A percentile compares a stretch with the other conserved stretches of the same genome.
These are phyloP conservation scores for Hibiscus syriacus DNA, from an alignment of 345 rosid species.

Conservation along the genomic window DNA sequence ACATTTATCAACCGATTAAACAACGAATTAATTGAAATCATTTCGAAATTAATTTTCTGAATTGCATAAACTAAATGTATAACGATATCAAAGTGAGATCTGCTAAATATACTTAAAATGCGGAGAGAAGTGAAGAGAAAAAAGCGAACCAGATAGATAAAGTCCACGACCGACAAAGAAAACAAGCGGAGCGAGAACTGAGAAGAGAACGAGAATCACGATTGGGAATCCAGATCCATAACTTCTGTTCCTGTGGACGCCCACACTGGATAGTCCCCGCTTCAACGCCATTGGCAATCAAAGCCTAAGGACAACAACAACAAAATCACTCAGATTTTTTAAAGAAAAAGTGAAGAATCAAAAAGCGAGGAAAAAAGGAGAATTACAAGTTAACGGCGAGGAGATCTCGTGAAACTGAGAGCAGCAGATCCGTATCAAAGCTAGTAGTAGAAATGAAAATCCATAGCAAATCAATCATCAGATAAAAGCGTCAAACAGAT, in stretches of 20 bases:
- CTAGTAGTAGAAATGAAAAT: not conserved
- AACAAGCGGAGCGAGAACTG: constrained; percentile 49
- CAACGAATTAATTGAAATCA: not conserved
- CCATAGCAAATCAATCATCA: constrained; percentile 11
- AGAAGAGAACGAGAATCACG: constrained; percentile 41
- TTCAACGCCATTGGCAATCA: constrained; percentile 55
- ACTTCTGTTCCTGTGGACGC: constrained; percentile 34
- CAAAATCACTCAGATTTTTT: not conserved
- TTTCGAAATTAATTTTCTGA: not conserved
- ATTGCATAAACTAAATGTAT: not conserved
- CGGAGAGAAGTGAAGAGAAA: not conserved
- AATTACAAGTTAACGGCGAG: constrained; percentile 14
- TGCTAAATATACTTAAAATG: not conserved
- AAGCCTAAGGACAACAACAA: constrained; percentile 24
- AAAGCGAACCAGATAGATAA: constrained; percentile 34
- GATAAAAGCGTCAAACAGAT: not conserved
- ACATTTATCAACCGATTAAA: not conserved
- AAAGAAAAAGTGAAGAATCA: not conserved
- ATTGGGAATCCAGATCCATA: constrained; percentile 57
- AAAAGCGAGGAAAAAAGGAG: not conserved
- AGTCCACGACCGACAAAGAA: constrained; percentile 72
- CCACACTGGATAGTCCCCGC: constrained; percentile 44
- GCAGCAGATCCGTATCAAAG: constrained; percentile 1
- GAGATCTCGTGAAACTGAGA: constrained; percentile 24
- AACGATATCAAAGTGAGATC: constrained; percentile 18